Evolutionary conservation across 2,329 filamentous ascomycete species (phyloP).

Genomic region (Aspergillus brasiliensis): DNA sequence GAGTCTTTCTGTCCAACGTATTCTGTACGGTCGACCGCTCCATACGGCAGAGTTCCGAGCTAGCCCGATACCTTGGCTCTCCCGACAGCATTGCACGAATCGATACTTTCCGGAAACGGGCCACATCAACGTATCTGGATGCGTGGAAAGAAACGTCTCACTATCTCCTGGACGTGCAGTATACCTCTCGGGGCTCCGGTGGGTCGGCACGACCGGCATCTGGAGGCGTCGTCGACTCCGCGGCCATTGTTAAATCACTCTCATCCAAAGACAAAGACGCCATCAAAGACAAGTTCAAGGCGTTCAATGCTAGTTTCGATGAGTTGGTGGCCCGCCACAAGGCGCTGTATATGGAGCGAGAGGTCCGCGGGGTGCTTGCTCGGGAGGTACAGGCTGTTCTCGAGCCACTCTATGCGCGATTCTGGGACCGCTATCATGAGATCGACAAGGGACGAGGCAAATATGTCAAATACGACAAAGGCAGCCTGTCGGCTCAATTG

Average conservation of each 20-base stretch:
- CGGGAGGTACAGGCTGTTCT: constrained; percentile 88
- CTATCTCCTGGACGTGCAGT: constrained; percentile 85
- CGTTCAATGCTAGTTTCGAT: constrained; percentile 89
- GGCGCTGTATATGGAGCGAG: constrained; percentile 82
- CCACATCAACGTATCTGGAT: constrained; percentile 77
- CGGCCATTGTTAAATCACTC: constrained; percentile 78
- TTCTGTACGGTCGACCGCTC: constrained; percentile 81
- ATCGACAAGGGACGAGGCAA: constrained; percentile 98
- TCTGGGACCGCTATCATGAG: constrained; percentile 97
- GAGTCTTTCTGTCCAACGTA: constrained; percentile 89
- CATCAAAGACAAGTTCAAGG: constrained; percentile 93
- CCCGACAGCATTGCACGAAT: constrained; percentile 66
- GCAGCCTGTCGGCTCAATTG: constrained; percentile 67
- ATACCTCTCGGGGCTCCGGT: constrained; percentile 70
- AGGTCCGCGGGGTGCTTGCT: constrained; percentile 78
- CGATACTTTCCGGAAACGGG: constrained; percentile 86
- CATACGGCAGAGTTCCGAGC: constrained; percentile 73
- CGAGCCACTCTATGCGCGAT: constrained; percentile 89
- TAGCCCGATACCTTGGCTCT: constrained; percentile 67
- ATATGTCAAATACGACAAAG: constrained; percentile 96
- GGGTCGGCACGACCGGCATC: constrained; percentile 66
- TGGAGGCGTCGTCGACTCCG: constrained; percentile 68
- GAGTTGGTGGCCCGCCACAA: constrained; percentile 84
- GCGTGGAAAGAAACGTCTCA: constrained; percentile 86
- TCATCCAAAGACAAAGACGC: constrained; percentile 90